Base-by-base conservation (phyloP, 2,329 filamentous ascomycete genomes). In the Beauveria sp. region DNA sequence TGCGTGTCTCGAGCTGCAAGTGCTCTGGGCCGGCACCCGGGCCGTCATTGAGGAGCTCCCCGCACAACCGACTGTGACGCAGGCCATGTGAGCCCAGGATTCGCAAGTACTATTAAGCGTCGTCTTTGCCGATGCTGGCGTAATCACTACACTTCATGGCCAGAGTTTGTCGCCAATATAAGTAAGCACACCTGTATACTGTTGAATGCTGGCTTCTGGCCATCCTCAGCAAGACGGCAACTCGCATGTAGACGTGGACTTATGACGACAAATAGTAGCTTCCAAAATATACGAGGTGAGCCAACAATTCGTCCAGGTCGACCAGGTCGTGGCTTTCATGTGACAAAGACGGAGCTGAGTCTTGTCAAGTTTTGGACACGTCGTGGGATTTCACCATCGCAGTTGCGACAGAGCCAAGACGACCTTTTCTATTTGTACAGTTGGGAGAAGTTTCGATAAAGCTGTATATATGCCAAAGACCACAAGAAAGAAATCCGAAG, bases 291-390 rank as follows among this genome's bases (percentile, higher is more conserved):
- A 24, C 22, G n/a, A 34, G n/a, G 38, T 28, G 28, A 7, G n/a
- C 16, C 16, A 14, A 51, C 3, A 16, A 51, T 51, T n/a, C 8
- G 26, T n/a, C n/a, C 24, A n/a, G 18, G 24, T 12, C 8, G 6
- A 28, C 31, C 26, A 18, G 34, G 0, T 28, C 6, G 4, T 28
- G 5, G 70, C 66, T 85, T 31, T 84, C 82, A 18, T 83, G 81
- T 84, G 16, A 82, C 81, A 2, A 77, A 79, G 62, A 77, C 76
- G 52, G 77, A 81, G 22, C 34, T 28, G 8, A 1, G 31, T n/a
- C 20, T 43, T 20, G 38, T n/a, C 16, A 3, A 56, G 16, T 31
- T 5, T 24, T 46, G 10, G 8, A n/a, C n/a, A 38, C 31, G 2
- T 52, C 20, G 7, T 8, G 16, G 14, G 8, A 2, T 18, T 18